A percentile compares a stretch with the other conserved stretches of the same genome.
Evolutionary conservation across 331 rosid genomes (phyloP).

Genomic region (Prunus yedoensis): DNA sequence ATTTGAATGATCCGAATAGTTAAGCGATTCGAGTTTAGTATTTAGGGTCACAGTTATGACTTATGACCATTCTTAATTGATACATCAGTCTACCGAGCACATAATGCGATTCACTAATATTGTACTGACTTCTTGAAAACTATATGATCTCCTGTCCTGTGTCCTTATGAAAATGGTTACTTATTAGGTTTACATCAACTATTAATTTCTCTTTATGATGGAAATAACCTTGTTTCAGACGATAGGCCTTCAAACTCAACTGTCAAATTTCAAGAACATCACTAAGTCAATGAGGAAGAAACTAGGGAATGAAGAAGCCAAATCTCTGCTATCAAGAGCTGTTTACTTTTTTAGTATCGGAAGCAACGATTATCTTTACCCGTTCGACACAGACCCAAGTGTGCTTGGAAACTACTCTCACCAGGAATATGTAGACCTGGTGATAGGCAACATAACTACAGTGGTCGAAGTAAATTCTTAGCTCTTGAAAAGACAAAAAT

Average conservation of each 20-base stretch:
- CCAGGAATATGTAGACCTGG: slow-evolving; percentile 20
- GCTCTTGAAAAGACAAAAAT: neutral
- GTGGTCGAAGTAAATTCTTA: slow-evolving; percentile 3
- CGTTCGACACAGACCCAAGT: slow-evolving; percentile 13
- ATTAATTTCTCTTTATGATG: neutral
- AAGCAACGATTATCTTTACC: slow-evolving; percentile 30
- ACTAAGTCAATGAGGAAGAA: slow-evolving; percentile 7
- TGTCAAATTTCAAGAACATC: slow-evolving; percentile 29
- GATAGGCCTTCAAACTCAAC: slow-evolving; percentile 32
- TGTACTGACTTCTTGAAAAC: no score
- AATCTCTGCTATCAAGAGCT: slow-evolving; percentile 31
- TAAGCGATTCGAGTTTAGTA: no score
- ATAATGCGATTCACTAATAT: no score
- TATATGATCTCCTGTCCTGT: neutral
- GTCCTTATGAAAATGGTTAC: neutral
- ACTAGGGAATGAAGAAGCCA: slow-evolving; percentile 15
- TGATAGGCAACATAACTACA: slow-evolving; percentile 20
- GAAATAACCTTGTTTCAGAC: slow-evolving; percentile 10
- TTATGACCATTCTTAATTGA: no score
- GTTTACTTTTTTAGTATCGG: slow-evolving; percentile 32
- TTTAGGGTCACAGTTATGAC: no score
- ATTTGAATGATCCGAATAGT: no score
- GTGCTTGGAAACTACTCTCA: slow-evolving; percentile 17
- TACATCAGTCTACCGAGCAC: no score
- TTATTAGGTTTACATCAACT: neutral